Evolutionary conservation across 768 basidiomycete genomes (phyloP).

Genomic region (Macrolepiota fuliginosa): DNA sequence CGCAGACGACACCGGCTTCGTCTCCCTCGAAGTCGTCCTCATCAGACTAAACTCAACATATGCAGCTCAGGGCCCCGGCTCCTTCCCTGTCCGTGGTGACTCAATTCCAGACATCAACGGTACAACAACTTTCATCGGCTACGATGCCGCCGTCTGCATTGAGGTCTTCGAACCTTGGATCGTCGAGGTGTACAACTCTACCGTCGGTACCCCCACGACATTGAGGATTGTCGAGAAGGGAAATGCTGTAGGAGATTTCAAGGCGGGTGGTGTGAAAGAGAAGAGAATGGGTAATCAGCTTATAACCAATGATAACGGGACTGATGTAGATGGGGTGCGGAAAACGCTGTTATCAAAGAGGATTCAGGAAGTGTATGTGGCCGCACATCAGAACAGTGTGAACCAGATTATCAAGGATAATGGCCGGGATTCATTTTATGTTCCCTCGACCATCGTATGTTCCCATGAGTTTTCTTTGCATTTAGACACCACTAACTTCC

Average conservation of each 20-base stretch:
- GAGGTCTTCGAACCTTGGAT: too few species aligned
- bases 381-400: constrained; percentile 33
- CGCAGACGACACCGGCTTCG: constrained; percentile 30
- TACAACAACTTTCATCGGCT: constrained; percentile 30
- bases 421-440: too few species aligned
- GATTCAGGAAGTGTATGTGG: constrained; percentile 23
- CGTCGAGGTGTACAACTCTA: constrained; percentile 33
- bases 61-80: constrained; percentile 28
- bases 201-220: constrained; percentile 27
- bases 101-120: constrained; percentile 23
- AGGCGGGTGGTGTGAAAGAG: constrained; percentile 28
- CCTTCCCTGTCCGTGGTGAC: constrained; percentile 23
- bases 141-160: too few species aligned
- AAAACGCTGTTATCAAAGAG: constrained; percentile 28
- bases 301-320: constrained; percentile 17
- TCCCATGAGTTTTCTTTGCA: background rate
- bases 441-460: constrained; percentile 37
- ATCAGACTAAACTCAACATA: constrained; percentile 33
- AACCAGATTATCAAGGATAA: constrained; percentile 33
- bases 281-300: too few species aligned
- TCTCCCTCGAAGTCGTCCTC: too few species aligned
- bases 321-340: constrained; percentile 18
- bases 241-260: too few species aligned
- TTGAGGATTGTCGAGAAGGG: too few species aligned
- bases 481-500: constrained; percentile 34